Conservation (phyloP, 805 yeast species). For the Metschnikowia cubensis region DNA sequence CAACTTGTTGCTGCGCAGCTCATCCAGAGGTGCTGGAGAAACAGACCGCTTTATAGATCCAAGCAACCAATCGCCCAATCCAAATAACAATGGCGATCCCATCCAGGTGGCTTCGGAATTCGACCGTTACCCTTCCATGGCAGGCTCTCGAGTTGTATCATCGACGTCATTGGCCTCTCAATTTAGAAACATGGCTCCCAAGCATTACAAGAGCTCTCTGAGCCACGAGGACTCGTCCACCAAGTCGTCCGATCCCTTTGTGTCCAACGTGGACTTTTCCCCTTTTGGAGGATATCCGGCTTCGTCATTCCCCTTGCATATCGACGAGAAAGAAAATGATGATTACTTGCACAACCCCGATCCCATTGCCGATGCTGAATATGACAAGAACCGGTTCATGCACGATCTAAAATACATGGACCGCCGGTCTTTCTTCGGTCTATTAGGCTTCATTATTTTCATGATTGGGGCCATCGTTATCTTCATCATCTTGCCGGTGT, state of each 20-base stretch:
- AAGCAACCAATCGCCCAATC: conserved; percentile 3
- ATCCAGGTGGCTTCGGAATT: conserved; percentile 51
- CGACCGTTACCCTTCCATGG: conserved; percentile 65
- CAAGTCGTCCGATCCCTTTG: conserved; percentile 27
- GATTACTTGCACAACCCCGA: conserved; percentile 96
- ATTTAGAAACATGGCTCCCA: conserved; percentile 5
- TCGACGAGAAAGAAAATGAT: conserved; percentile 93
- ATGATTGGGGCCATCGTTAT: conserved; percentile 60
- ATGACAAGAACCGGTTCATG: conserved; percentile 65
- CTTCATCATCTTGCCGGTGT: conserved; percentile 75
- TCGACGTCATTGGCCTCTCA: conserved; percentile 30
- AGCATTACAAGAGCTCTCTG: conserved; percentile 9
- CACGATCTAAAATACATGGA: conserved; percentile 67
- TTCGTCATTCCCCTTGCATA: conserved; percentile 79
- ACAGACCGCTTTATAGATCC: conserved; percentile 15
- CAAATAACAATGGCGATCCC: conserved; percentile 7
- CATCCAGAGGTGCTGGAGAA: conserved; percentile 7
- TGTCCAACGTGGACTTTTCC: conserved; percentile 58
- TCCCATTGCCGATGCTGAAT: conserved; percentile 85
- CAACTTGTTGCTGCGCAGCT: conserved; percentile 26
- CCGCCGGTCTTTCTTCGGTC: conserved; percentile 55
- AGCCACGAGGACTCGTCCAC: conserved; percentile 21
- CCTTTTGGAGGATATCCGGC: conserved; percentile 99
- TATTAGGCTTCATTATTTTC: conserved; percentile 56
- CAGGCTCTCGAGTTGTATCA: conserved; percentile 55